These are phyloP conservation scores for Neofusicoccum kwambonambiense DNA, from an alignment of 2,329 filamentous ascomycete genomes.

Conservation along the genomic window DNA sequence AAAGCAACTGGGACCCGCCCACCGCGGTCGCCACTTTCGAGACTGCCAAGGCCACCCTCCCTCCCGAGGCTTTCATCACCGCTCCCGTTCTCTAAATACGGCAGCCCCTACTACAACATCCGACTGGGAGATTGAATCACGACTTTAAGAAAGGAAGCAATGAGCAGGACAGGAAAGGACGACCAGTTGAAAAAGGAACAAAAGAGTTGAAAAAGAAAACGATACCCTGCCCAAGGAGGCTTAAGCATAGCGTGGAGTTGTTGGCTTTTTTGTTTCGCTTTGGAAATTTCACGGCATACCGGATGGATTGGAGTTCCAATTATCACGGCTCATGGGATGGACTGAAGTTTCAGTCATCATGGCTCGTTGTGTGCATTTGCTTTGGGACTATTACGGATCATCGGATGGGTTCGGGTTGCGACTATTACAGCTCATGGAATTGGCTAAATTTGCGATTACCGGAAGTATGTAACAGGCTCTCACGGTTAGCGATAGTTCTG, in stretches of 20 bases:
- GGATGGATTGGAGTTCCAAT: too few species aligned
- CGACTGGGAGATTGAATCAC: not conserved
- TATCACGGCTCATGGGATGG: too few species aligned
- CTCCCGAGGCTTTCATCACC: slow-evolving; percentile 41
- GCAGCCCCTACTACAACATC: not conserved
- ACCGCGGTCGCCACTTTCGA: slow-evolving; percentile 73
- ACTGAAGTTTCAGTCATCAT: too few species aligned
- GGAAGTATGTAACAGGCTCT: too few species aligned
- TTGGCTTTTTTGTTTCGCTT: not conserved
- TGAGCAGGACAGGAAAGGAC: not conserved
- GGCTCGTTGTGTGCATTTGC: too few species aligned
- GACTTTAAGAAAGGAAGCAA: not conserved
- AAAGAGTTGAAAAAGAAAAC: not conserved
- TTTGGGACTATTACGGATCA: too few species aligned
- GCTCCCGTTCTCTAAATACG: not conserved
- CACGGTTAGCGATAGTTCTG: too few species aligned
- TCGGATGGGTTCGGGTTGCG: too few species aligned
- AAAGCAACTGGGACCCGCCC: slow-evolving; percentile 77
- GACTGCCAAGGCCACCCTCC: slow-evolving; percentile 61
- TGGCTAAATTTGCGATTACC: too few species aligned
- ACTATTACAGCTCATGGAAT: too few species aligned
- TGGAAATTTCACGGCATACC: not conserved
- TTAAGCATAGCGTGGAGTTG: not conserved
- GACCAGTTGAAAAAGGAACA: not conserved
- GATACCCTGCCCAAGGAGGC: not conserved